Base-by-base conservation (phyloP, 1,139 yeast species). In the Sugiyamaella pinicola region DNA sequence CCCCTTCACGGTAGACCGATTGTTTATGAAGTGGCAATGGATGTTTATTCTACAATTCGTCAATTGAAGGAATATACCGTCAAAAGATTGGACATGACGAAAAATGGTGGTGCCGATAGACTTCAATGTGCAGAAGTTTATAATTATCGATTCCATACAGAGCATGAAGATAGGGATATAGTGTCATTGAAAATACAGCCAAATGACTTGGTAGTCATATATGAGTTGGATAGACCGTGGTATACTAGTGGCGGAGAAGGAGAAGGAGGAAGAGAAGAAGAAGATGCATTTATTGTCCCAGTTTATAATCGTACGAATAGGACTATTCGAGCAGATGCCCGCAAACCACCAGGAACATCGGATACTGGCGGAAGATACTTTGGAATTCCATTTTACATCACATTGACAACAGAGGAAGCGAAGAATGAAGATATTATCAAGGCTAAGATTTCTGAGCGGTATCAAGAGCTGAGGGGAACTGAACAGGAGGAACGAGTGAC, bases 331-430 rank as follows among this genome's bases (percentile, higher is more conserved):
- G 52, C 56, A 2, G 52, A 58, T 18, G 61, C 57, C 9, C 64
- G 64, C 9, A 69, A 76, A 7, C 55, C 44, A 5, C 53, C 54
- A 10, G 49, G 49, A 2, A 41, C 49, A 18, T 31, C 49, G 4
- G 53, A 55, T 29, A 35, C 44, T n/a, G 58, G 56, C 6, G 58
- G 60, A 0, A 68, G 68, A 15, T 63, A 78, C 2, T 86, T 87
- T 70, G 95, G 90, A 1, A 69, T 85, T 2, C 97, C 98, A 1
- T 81, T 88, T 61, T 85, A 89, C 63, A 74, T 89, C 37, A 77
- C 83, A 0, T 65, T 87, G 22, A 69, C 77, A 4, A 74, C 71
- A 28, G 71, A 73, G 10, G 84, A 84, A 52, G 68, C 75, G 1
- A 75, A 73, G 4, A 75, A 80, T 10, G 82, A 80, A 64, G 84